Conservation (phyloP, 306 rosid genomes). For the Abrus precatorius region DNA sequence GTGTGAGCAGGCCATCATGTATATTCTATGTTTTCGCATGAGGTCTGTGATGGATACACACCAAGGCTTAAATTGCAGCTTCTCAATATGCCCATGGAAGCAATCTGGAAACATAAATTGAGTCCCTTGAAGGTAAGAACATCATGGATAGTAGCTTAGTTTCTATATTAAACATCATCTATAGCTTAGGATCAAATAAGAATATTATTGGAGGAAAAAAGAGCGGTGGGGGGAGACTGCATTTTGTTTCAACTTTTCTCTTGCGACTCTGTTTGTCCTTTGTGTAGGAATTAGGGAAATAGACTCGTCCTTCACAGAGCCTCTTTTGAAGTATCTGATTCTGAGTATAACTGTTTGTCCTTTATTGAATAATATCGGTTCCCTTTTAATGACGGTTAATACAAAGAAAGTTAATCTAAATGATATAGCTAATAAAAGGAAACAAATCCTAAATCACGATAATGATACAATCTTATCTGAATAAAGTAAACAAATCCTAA, state of each 20-base stretch:
- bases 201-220: too few species aligned
- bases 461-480: too few species aligned
- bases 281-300: too few species aligned
- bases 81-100: constrained; percentile 64
- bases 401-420: too few species aligned
- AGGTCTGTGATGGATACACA: constrained; percentile 71
- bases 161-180: not conserved
- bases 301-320: too few species aligned
- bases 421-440: too few species aligned
- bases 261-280: not conserved
- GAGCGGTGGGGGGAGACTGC: not conserved
- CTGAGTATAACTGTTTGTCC: too few species aligned
- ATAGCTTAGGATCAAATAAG: not conserved
- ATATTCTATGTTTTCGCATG: constrained; percentile 80
- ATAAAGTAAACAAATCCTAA: too few species aligned
- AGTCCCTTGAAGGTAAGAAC: constrained; percentile 77
- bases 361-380: too few species aligned
- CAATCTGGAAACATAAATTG: constrained; percentile 69
- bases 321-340: too few species aligned
- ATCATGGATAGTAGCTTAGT: constrained; percentile 10
- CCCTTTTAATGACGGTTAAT: too few species aligned
- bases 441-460: too few species aligned
- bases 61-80: constrained; percentile 67
- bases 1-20: constrained; percentile 75
- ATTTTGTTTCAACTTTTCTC: not conserved